phyloP scores from a whole-genome alignment of 1,139 yeast species.

The Debaryomyces subglobosus region DNA sequence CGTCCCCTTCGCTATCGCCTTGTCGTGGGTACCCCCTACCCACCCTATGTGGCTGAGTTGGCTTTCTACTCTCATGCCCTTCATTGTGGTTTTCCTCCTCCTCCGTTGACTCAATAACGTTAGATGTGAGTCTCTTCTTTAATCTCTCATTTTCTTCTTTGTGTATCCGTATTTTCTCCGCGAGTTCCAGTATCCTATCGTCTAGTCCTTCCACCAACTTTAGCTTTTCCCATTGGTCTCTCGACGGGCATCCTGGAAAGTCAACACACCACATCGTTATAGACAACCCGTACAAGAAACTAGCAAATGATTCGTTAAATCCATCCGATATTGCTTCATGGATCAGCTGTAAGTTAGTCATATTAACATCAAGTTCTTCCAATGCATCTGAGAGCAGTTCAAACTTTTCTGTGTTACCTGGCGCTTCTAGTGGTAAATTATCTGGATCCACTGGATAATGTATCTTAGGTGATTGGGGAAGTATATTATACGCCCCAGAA shows the following conservation, averaged over 20 bases:
- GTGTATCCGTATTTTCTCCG: conserved; percentile 24
- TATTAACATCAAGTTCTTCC: conserved; percentile 52
- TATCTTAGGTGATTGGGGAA: conserved; percentile 45
- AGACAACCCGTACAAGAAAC: conserved; percentile 62
- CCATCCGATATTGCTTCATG: conserved; percentile 53
- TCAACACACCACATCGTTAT: conserved; percentile 71
- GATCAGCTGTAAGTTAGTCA: conserved; percentile 48
- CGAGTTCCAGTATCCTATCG: conserved; percentile 26
- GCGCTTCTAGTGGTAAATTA: conserved; percentile 40
- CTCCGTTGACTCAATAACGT: not conserved
- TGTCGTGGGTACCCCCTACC: not conserved
- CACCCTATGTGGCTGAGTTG: not conserved
- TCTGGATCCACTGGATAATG: conserved; percentile 49
- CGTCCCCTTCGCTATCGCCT: conserved; percentile 17
- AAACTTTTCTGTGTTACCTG: conserved; percentile 34
- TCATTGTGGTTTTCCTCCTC: conserved; percentile 4
- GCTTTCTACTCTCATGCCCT: not conserved
- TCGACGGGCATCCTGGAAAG: conserved; percentile 49
- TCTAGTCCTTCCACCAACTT: conserved; percentile 30
- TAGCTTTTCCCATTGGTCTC: conserved; percentile 37
- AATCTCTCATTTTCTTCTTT: conserved; percentile 31
- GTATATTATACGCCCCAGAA: conserved; percentile 40
- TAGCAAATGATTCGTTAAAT: conserved; percentile 65
- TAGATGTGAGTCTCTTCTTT: conserved; percentile 19
- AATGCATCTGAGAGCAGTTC: conserved; percentile 54